phyloP scores from a whole-genome alignment of 176 grass and related monocot species.

The sorghum (Sorghum bicolor) region Sorghum_bicolor_NCBIv3 NC_012873.2:60930501-60931000 shows the following conservation, averaged over 20 bases:
- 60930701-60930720: too few relatives aligned
- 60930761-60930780: not conserved
- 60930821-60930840: too few relatives aligned
- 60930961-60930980: slow-evolving; percentile 29
- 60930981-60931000: slow-evolving; percentile 19
- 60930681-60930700: too few relatives aligned
- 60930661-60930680: not conserved
- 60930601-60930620: not conserved
- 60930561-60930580: not conserved
- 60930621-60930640: not conserved
- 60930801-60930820: not conserved
- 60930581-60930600: not conserved
- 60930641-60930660: not conserved
- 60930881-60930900: slow-evolving; percentile 29
- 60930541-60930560: not conserved
- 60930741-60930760: not conserved
- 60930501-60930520: not conserved
- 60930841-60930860: too few relatives aligned
- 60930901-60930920: slow-evolving; percentile 28
- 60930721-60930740: too few relatives aligned
- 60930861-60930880: too few relatives aligned
- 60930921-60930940: not conserved
- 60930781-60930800: not conserved
- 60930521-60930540: not conserved
- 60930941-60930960: not conserved